Evolutionary conservation across 2,329 filamentous ascomycete genomes (phyloP), one percentile per base, ranked within the genome.

Genomic region (Huntiella decipiens): DNA sequence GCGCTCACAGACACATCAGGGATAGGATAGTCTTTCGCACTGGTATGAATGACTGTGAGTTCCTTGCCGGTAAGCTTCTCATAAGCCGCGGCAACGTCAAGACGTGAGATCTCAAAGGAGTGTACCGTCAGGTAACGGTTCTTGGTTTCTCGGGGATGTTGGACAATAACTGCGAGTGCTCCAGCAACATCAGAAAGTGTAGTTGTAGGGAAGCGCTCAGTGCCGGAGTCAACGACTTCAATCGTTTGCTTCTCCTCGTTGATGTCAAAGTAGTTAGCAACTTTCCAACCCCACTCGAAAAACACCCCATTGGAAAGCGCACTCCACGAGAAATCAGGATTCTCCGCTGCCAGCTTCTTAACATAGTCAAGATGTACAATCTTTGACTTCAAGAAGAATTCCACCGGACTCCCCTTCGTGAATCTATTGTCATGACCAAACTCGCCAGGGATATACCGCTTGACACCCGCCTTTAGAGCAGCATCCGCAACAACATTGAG

Each of bases 401-500:
- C 51, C 39, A 57, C 52, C 45, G 64, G 55, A 5, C 57, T 57
- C n/a, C 61, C 62, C 5, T 47, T 45, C 19, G 34, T 11, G 33
- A 15, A 15, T 4, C n/a, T 10, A 13, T 40, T 44, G 59, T 66
- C 56, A 36, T 55, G 53, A 32, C 63, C 64, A 42, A 67, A 80
- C 50, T 79, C 74, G 2, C 70, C 70, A 2, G 75, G 74, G 32
- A 80, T 58, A 60, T 78, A 75, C 11, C 73, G 66, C 54, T 74
- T 65, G 0, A 80, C 73, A 4, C 74, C 73, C 3, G 73, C 73
- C 3, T 66, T 65, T 22, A 73, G 60, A 31, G 74, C 68, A 1
- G 74, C 77, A 32, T 78, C 68, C 38, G 79, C 64, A 39, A 79
- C 60, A 10, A 65, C 55, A 6, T 44, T 35, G 45, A 62, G 60